Conservation (phyloP, 352 stramenopile genomes). For the Globisporangium solare region DNA sequence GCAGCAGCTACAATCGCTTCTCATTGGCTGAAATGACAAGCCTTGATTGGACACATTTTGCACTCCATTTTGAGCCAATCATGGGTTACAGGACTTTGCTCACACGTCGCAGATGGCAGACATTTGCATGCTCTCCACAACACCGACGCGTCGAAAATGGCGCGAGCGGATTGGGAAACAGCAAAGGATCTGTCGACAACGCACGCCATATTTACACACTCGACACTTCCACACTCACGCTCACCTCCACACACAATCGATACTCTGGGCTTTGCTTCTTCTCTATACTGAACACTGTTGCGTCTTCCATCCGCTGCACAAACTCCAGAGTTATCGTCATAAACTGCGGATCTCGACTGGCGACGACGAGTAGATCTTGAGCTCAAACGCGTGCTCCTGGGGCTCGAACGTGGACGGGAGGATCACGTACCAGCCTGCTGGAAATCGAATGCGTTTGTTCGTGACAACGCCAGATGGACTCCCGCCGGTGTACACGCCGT, state of each 20-base stretch:
- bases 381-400: constrained; percentile 43
- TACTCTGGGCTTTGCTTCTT: background rate
- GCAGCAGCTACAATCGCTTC: background rate
- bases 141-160: background rate
- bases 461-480: constrained; percentile 52
- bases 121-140: background rate
- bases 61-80: background rate
- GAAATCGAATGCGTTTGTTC: constrained; percentile 24
- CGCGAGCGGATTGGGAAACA: no score
- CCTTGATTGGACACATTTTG: background rate
- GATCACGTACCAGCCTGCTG: constrained; percentile 60
- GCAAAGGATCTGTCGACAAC: no score
- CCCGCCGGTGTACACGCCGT: constrained; percentile 51
- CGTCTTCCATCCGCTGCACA: background rate
- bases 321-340: constrained; percentile 10
- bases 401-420: constrained; percentile 79
- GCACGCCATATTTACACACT: no score
- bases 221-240: background rate
- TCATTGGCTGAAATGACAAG: background rate
- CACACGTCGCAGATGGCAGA: background rate
- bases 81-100: background rate
- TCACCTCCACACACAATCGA: background rate
- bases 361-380: constrained; percentile 49
- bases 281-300: background rate
- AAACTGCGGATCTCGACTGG: constrained; percentile 32